phyloP scores from a whole-genome alignment of 2,329 filamentous ascomycete species.

The Fusarium lyarnte region DNA sequence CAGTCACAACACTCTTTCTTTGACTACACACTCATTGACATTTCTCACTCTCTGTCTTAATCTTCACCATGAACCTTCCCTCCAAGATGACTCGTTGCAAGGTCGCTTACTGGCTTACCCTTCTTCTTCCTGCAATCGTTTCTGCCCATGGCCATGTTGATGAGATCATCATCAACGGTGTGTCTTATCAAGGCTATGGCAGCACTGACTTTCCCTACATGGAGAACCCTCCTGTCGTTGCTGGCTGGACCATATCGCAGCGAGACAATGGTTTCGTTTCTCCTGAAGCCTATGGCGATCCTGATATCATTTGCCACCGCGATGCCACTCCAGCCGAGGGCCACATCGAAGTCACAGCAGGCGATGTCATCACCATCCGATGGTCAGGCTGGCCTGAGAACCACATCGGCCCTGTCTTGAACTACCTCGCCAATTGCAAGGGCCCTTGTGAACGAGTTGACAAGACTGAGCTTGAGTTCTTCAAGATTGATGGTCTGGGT shows the following conservation, averaged over 20 bases:
- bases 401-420: conserved; percentile 58
- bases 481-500: conserved; percentile 57
- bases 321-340: conserved; percentile 52
- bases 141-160: conserved; percentile 54
- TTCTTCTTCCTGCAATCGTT: conserved; percentile 24
- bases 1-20: conserved; percentile 2
- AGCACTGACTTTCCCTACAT: conserved; percentile 49
- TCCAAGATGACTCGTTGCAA: conserved; percentile 10
- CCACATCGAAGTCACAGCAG: conserved; percentile 55
- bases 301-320: conserved; percentile 62
- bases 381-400: conserved; percentile 61
- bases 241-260: conserved; percentile 56
- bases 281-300: conserved; percentile 52
- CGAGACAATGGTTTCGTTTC: conserved; percentile 58
- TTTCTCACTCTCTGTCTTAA: neutral
- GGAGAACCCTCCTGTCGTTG: conserved; percentile 48
- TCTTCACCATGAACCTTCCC: conserved; percentile 10
- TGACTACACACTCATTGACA: conserved; percentile 16
- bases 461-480: conserved; percentile 56
- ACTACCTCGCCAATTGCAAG: conserved; percentile 57
- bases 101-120: conserved; percentile 11
- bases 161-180: conserved; percentile 55
- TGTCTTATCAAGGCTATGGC: conserved; percentile 55
- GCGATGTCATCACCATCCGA: conserved; percentile 56
- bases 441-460: conserved; percentile 54